Base-by-base conservation (phyloP, 768 basidiomycete species). In the Pleurotus platypus region DNA sequence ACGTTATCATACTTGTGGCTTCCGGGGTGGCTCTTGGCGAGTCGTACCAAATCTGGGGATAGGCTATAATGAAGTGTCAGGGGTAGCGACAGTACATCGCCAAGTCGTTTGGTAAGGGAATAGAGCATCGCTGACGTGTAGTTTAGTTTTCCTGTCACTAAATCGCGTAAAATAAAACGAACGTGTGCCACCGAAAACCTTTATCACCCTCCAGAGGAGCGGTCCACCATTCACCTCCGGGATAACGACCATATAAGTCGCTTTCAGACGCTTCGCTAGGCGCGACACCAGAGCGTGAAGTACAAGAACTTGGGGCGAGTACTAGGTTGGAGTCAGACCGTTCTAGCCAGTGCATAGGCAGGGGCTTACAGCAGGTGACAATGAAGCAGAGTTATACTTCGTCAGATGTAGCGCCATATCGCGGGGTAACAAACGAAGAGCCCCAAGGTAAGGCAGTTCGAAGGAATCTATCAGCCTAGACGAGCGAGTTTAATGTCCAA, bases 361-460 rank as follows among this genome's bases (percentile, higher is more conserved):
- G 60, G 54, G 15, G 68, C 86, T 59, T 72, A 93, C 92, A 63
- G 75, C 72, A 48, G 92, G 91, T 46, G 87, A 86, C 61, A 93
- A 72, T 24, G 86, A 84, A 66, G 79, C 79, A 30, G 78, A 72
- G 46, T 78, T 82, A 58, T 90, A 81, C 69, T 86, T 87, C 27
- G 87, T 88, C 50, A 96, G 81, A 72, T 93, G 92, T 40, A 69
- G 64, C 1, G 76, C 76, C 79, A 95, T 81, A 15, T 71, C 74
- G 30, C 58, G 59, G 1, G 92, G 90, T 5, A 96, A 71, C 35
- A 82, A 64, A 30, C 82, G 80, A 30, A 84, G 69, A 30, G 84
- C 79, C 61, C 93, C 89, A 42, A 97, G 76, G 71, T 94, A 95
- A 1, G 92, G 93, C 40, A 97, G 75, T 37, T 84, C 75, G 64